Conservation (phyloP, 1,284 basidiomycete genomes). For the Polyporus tsugae region DNA sequence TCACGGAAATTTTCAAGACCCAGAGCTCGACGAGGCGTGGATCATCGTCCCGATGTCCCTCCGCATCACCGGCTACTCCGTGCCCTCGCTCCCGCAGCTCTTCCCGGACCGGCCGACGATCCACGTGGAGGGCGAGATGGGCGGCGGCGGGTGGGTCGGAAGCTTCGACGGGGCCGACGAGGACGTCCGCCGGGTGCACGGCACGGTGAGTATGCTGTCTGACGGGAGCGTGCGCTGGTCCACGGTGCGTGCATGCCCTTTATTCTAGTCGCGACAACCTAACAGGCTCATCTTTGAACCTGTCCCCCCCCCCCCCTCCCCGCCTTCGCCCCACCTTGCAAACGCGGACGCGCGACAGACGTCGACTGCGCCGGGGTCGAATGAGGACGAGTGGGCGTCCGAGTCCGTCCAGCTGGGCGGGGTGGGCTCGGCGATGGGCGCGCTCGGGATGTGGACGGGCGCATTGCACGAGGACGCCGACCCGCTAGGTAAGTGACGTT, state of each 20-base stretch:
- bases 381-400: slow-evolving; percentile 54
- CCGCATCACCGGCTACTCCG: slow-evolving; percentile 52
- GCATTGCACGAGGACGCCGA: slow-evolving; percentile 56
- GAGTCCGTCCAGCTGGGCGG: slow-evolving; percentile 66
- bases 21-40: slow-evolving; percentile 53
- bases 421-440: slow-evolving; percentile 57
- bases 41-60: slow-evolving; percentile 62
- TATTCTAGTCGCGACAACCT: neutral
- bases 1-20: slow-evolving; percentile 38
- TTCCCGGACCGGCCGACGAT: slow-evolving; percentile 56
- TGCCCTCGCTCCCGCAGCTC: slow-evolving; percentile 42
- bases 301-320: neutral
- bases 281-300: neutral
- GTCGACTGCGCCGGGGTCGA: slow-evolving; percentile 21
- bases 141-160: slow-evolving; percentile 46
- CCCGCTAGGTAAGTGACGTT: slow-evolving; percentile 49
- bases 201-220: slow-evolving; percentile 58
- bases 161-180: slow-evolving; percentile 23
- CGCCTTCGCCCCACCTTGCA: no score
- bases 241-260: slow-evolving; percentile 48
- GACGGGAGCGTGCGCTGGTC: slow-evolving; percentile 62
- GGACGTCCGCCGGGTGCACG: slow-evolving; percentile 46
- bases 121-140: slow-evolving; percentile 54
- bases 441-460: slow-evolving; percentile 69
- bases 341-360: slow-evolving; percentile 15